Evolutionary conservation across 23 red algal species (phyloP).

Genomic region (Chondrus crispus): DNA sequence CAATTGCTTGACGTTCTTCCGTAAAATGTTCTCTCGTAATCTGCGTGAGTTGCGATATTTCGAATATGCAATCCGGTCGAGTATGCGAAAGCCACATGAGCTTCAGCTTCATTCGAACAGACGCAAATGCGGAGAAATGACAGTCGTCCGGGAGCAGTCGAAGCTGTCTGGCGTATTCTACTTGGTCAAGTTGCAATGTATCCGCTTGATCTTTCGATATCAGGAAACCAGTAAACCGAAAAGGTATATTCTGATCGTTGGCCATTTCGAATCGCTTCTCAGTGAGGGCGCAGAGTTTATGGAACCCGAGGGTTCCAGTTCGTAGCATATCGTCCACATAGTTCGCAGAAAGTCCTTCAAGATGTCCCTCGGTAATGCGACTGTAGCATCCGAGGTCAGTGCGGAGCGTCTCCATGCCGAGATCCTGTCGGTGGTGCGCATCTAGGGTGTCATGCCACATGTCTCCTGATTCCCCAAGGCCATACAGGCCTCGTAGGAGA

Average conservation of each 20-base stretch:
- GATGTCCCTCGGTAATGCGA: background rate
- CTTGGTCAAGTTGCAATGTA: background rate
- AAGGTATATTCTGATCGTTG: background rate
- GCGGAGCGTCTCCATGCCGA: background rate
- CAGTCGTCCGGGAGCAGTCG: background rate
- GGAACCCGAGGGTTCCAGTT: background rate
- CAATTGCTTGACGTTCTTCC: background rate
- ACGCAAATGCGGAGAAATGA: background rate
- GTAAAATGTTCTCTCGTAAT: background rate
- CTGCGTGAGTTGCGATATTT: background rate
- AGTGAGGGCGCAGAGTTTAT: background rate
- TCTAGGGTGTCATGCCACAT: constrained; percentile 17
- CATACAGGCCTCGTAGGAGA: constrained; percentile 2
- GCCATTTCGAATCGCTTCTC: background rate
- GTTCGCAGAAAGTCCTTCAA: background rate
- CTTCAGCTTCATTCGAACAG: background rate
- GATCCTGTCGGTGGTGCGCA: background rate
- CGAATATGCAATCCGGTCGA: background rate
- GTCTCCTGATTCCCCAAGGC: background rate
- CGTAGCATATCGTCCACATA: constrained; percentile 4
- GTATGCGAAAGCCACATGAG: background rate
- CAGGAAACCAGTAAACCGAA: background rate
- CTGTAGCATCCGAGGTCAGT: background rate
- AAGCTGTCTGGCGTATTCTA: background rate
- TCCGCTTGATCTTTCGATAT: background rate